Base-by-base conservation (phyloP, 1,139 yeast genomes). In the Protomyces pachydermus region DNA sequence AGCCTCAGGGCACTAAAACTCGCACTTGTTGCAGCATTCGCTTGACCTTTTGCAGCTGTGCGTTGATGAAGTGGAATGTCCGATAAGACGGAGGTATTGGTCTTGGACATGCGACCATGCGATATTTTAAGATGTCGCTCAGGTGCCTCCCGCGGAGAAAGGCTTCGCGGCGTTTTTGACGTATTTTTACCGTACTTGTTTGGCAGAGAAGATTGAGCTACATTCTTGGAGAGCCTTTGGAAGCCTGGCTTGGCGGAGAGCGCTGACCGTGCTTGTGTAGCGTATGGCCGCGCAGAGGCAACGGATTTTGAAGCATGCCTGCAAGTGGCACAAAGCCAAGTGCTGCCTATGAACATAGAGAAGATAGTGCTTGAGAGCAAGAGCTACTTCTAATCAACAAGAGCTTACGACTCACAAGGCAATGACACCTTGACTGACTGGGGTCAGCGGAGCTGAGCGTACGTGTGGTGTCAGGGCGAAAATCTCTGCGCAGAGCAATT, bases 1-100 rank as follows among this genome's bases (percentile, higher is more conserved):
- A 93, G 77, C 65, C 84, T 81, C 66, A 91, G 78, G 56, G 86
- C 84, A 18, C 82, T 82, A 71, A 91, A 91, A 20, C 46, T 46
- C 28, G n/a, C 14, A 1, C 23, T 42, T 5, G 23, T 42, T 12
- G 62, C 45, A 18, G 34, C 35, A 23, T 52, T 58, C 16, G 56
- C 56, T n/a, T 16, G 46, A 23, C 61, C 52, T 52, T 58, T 58
- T 32, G 52, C 46, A 12, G 54, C 62, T 20, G 45, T 32, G 18
- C 56, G 53, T 20, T 58, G 56, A 37, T 58, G 62, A 4, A 58
- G 32, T 14, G 62, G 56, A 1, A 58, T 37, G 16, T 25, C 38
- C 3, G 45, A 28, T 20, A 58, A 50, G 35, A 58, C 62, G 9
- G 62, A 58, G 3, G 53, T 52, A 8, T 55, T 55, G 8, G 62